These are phyloP conservation scores for Psilocybe cubensis DNA, from an alignment of 768 basidiomycete genomes.

Conservation along the genomic window DNA sequence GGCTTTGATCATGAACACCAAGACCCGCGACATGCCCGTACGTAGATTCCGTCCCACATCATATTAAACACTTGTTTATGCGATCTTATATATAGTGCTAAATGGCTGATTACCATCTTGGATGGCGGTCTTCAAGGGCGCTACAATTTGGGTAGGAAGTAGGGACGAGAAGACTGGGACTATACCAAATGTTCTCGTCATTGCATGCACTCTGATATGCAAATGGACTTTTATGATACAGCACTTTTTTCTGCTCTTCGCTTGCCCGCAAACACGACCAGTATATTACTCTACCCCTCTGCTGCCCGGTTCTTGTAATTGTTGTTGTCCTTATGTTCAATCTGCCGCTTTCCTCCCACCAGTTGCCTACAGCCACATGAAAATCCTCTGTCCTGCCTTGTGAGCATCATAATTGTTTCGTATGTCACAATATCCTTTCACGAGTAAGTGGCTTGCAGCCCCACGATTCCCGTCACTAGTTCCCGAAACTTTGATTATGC, in stretches of 20 bases:
- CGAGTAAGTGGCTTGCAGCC: too few relatives aligned
- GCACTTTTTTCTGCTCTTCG: background rate
- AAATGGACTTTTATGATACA: conserved; percentile 1
- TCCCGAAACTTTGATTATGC: too few relatives aligned
- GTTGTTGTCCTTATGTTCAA: background rate
- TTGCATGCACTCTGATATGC: background rate
- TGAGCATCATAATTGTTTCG: background rate
- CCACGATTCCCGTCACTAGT: too few relatives aligned
- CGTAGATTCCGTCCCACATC: conserved; percentile 4
- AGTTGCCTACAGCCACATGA: background rate
- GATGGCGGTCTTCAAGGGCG: background rate
- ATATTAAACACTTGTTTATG: background rate
- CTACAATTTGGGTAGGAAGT: background rate
- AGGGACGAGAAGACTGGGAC: conserved; percentile 6
- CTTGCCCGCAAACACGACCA: background rate
- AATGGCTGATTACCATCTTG: background rate
- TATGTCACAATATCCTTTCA: background rate
- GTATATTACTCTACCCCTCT: background rate
- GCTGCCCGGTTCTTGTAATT: background rate
- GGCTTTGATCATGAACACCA: conserved; percentile 94
- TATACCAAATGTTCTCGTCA: conserved; percentile 17
- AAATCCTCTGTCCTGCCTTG: background rate
- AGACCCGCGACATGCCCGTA: conserved; percentile 45
- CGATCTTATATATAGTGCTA: conserved; percentile 18
- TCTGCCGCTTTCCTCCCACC: background rate